Evolutionary conservation across 805 yeast species (phyloP).

Genomic region (Hanseniaspora mollemarum): DNA sequence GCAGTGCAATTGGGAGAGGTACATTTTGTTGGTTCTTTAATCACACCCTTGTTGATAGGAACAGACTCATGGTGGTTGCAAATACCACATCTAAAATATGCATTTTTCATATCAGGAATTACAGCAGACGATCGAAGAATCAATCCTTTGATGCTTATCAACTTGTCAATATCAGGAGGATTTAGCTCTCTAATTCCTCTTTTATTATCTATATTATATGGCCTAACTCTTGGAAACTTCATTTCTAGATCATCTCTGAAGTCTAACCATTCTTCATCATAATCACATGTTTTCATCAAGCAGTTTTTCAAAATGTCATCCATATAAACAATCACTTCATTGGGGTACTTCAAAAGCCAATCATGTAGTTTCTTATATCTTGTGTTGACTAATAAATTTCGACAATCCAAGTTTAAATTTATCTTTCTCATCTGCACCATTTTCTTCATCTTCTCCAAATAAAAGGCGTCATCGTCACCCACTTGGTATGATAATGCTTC

Average conservation of each 20-base stretch:
- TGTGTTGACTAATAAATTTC: conserved; percentile 63
- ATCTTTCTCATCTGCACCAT: conserved; percentile 72
- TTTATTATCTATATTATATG: conserved; percentile 62
- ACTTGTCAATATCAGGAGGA: conserved; percentile 87
- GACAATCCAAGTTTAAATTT: conserved; percentile 73
- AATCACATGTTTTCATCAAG: conserved; percentile 61
- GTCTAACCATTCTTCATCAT: conserved; percentile 37
- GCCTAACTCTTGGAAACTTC: conserved; percentile 74
- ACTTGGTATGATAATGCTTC: neutral
- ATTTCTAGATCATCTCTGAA: conserved; percentile 61
- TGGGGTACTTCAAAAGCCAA: conserved; percentile 85
- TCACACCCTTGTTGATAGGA: conserved; percentile 87
- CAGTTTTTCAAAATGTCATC: conserved; percentile 90
- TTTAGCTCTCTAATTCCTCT: conserved; percentile 85
- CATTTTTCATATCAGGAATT: conserved; percentile 95
- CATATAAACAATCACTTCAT: conserved; percentile 94
- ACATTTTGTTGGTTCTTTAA: conserved; percentile 85
- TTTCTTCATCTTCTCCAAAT: conserved; percentile 57
- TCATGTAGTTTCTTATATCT: conserved; percentile 68
- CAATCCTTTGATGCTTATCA: conserved; percentile 82
- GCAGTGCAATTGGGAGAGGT: conserved; percentile 81
- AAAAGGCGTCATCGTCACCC: conserved; percentile 57
- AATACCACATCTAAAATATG: conserved; percentile 87
- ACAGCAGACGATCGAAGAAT: conserved; percentile 80
- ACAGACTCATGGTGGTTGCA: conserved; percentile 88